These are phyloP conservation scores for Phallus indusiatus DNA, from an alignment of 768 basidiomycete species.

Conservation along the genomic window DNA sequence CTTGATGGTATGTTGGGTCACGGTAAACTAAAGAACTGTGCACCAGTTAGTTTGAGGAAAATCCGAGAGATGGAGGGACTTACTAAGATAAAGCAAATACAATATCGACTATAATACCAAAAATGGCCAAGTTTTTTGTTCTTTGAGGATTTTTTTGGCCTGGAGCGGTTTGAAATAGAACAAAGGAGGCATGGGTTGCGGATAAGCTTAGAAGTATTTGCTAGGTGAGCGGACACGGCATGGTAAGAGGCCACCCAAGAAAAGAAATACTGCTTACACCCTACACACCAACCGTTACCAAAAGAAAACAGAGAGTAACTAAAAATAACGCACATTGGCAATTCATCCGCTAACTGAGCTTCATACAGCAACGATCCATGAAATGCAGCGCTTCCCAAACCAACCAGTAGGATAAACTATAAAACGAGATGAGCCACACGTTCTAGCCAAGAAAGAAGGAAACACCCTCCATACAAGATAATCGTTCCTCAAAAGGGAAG, in stretches of 20 bases:
- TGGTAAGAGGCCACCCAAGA: too few relatives aligned
- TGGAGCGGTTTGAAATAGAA: conserved; percentile 48
- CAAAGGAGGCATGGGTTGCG: conserved; percentile 47
- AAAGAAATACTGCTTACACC: not conserved
- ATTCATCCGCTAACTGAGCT: conserved; percentile 73
- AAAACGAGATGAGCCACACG: not conserved
- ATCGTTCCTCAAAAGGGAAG: conserved; percentile 16
- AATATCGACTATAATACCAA: conserved; percentile 39
- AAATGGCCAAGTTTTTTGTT: conserved; percentile 23
- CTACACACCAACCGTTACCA: not conserved
- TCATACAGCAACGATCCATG: conserved; percentile 68
- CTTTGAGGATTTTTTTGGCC: conserved; percentile 29
- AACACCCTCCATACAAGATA: conserved; percentile 23
- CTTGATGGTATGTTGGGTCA: conserved; percentile 74
- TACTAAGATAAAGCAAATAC: conserved; percentile 70
- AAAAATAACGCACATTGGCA: conserved; percentile 47
- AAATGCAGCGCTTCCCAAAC: conserved; percentile 70
- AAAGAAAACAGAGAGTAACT: not conserved
- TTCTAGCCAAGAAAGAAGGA: conserved; percentile 16
- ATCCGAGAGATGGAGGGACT: conserved; percentile 20
- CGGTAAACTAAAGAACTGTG: conserved; percentile 48
- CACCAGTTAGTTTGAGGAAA: not conserved
- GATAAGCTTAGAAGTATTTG: conserved; percentile 39
- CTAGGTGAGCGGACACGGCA: not conserved
- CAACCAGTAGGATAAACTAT: conserved; percentile 60